Conservation (phyloP, 495 filamentous ascomycete species). For the Chaetomium cochliodes region DNA sequence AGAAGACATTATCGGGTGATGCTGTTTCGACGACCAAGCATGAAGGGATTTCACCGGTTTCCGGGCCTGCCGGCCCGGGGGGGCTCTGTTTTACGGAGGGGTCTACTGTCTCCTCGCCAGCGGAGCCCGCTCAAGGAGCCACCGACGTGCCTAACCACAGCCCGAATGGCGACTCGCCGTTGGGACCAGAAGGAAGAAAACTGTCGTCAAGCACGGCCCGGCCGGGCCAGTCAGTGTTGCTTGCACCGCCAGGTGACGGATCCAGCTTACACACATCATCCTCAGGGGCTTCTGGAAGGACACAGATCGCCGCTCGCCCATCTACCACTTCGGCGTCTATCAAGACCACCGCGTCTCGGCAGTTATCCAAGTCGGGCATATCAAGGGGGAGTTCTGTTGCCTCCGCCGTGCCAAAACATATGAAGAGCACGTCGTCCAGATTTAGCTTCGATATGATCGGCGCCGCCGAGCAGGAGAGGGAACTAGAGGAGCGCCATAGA, state of each 20-base stretch:
- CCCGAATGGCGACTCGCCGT: neutral
- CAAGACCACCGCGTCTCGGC: slow-evolving; percentile 35
- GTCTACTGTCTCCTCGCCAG: neutral
- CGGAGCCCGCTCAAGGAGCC: neutral
- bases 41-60: neutral
- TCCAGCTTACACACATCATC: slow-evolving; percentile 33
- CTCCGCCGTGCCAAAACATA: slow-evolving; percentile 65
- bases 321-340: slow-evolving; percentile 28
- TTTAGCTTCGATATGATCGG: slow-evolving; percentile 96
- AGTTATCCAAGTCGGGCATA: slow-evolving; percentile 34
- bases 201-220: slow-evolving; percentile 2
- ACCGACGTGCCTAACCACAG: too few species aligned
- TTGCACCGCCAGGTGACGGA: slow-evolving; percentile 43
- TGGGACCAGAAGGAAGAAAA: neutral
- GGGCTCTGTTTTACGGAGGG: neutral
- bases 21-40: neutral
- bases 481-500: slow-evolving; percentile 82
- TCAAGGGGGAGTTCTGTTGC: slow-evolving; percentile 44
- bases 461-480: slow-evolving; percentile 72
- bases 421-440: slow-evolving; percentile 81
- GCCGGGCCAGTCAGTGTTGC: slow-evolving; percentile 28
- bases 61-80: neutral
- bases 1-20: slow-evolving; percentile 44
- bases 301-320: slow-evolving; percentile 26
- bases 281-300: slow-evolving; percentile 34